A percentile compares a stretch with the other conserved stretches of the same genome.
phyloP scores from a whole-genome alignment of 2,329 filamentous ascomycete genomes.

The Ceratocystis albifundus region DNA sequence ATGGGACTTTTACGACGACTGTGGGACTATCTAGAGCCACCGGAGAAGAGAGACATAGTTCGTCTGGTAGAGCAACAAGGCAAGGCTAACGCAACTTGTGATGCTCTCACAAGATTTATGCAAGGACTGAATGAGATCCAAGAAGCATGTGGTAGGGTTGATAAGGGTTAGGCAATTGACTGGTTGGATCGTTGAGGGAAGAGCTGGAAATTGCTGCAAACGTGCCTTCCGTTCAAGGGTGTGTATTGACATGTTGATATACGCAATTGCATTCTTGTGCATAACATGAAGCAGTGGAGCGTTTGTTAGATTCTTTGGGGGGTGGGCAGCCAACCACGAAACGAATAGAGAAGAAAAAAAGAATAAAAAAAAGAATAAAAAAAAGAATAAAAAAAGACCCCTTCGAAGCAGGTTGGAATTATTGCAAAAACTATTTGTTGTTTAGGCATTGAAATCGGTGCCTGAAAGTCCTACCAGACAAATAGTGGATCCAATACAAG shows the following conservation, averaged over 20 bases:
- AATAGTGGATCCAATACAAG: neutral
- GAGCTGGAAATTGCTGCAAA: neutral
- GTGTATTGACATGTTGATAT: neutral
- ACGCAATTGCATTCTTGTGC: no score
- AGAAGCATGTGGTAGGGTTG: neutral
- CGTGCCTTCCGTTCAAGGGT: no score
- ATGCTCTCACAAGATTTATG: neutral
- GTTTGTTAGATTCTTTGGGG: no score
- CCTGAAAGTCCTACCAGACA: neutral
- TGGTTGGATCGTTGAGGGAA: neutral
- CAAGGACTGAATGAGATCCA: neutral
- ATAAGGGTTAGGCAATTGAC: neutral
- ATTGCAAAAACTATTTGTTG: neutral
- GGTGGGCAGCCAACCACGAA: no score
- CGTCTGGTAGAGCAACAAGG: neutral
- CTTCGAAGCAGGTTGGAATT: neutral
- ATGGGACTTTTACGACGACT: conserved; percentile 24
- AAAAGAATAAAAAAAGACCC: neutral
- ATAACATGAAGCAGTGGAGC: no score
- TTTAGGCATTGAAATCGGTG: neutral
- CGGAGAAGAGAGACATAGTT: conserved; percentile 4
- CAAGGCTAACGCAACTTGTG: neutral
- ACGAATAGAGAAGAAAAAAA: no score
- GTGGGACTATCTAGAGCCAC: conserved; percentile 26
- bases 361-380: neutral